Base-by-base conservation (phyloP, 1,284 basidiomycete genomes). In the Chondrostereum purpureum region DNA sequence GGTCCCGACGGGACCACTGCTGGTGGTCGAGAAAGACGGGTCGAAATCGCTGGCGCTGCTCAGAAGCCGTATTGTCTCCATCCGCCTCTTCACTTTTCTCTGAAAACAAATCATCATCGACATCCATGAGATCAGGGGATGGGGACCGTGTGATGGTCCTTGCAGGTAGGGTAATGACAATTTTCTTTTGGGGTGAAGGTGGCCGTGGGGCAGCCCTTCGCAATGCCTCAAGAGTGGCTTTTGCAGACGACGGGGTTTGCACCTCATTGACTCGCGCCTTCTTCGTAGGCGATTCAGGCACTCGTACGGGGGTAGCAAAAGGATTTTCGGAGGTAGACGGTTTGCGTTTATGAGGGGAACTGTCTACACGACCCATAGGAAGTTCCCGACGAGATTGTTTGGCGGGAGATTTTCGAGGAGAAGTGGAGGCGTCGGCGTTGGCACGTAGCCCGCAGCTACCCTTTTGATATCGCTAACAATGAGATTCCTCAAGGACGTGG, bases 1-100 rank as follows among this genome's bases (percentile, higher is more conserved):
- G 47, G 36, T 58, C 57, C 4, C 50, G 52, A 4, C 39, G 40
- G 24, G 38, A 43, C 57, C 57, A 58, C 43, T 56, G 53, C 27
- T 46, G 47, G 5, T 48, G 51, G 42, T 59, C 56, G 17, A 54
- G 52, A 39, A 58, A 56, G 3, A 55, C 53, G 20, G 56, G 57
- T n/a, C 55, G 43, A 42, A 58, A 58, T n/a, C 56, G 42, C 19
- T 45, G 41, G 2, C 42, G 43, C 8, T 18, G 39, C n/a, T n/a
- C n/a, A n/a, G n/a, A n/a, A 4, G 31, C 45, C 16, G 42, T 43
- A 13, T 47, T 38, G 5, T 37, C 39, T n/a, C 43, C 44, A 10
- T 49, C 43, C 4, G 10, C 27, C 27, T 33, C 36, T 39, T 27
- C 36, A 24, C n/a, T 37, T 34, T 14, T 24, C n/a, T 37, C 23